Evolutionary conservation across 2,329 filamentous ascomycete genomes (phyloP).

Genomic region (Aspergillus terreus): DNA sequence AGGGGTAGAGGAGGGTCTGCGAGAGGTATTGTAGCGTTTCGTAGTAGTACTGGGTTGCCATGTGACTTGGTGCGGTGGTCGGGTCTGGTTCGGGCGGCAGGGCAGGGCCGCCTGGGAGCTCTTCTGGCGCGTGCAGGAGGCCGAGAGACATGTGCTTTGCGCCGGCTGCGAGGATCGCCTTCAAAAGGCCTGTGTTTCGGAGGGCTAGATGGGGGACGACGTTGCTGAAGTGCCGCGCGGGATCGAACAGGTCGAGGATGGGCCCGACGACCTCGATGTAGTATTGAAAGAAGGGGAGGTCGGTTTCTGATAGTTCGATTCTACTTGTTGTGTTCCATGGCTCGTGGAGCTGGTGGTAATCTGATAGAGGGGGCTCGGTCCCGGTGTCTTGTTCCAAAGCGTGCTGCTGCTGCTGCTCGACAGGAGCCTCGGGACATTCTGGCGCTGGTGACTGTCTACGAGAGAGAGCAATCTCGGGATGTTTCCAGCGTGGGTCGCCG

Average conservation of each 20-base stretch:
- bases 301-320: constrained; percentile 4
- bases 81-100: background rate
- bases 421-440: background rate
- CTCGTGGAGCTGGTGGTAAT: constrained; percentile 1
- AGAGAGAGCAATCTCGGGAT: constrained; percentile 9
- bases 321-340: constrained; percentile 13
- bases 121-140: background rate
- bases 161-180: constrained; percentile 6
- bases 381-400: background rate
- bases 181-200: constrained; percentile 10
- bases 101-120: background rate
- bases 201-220: constrained; percentile 13
- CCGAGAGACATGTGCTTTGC: constrained; percentile 10
- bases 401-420: background rate
- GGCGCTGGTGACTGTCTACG: constrained; percentile 4
- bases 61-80: constrained; percentile 3
- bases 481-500: constrained; percentile 4
- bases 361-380: background rate
- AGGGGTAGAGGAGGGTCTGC: constrained; percentile 54
- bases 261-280: constrained; percentile 11
- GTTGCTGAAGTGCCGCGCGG: constrained; percentile 14
- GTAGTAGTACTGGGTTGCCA: constrained; percentile 53
- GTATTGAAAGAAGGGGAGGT: constrained; percentile 8
- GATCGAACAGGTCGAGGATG: constrained; percentile 16
- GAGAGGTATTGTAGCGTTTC: constrained; percentile 60